phyloP scores from a whole-genome alignment of 257 asterid genomes.

The Solanum ossicruentum region DNA sequence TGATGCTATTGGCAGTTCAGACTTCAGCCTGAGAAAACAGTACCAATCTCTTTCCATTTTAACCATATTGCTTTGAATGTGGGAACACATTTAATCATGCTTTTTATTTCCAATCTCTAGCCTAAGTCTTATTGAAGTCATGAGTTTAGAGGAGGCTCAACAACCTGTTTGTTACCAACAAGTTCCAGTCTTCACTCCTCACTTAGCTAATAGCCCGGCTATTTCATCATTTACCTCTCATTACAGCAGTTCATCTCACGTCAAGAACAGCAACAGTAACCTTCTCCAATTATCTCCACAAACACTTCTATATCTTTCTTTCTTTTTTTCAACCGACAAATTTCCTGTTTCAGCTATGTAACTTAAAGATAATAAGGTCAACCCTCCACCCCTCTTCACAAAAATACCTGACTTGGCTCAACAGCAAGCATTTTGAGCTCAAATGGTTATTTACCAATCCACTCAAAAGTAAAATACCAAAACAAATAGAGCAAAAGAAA shows the following conservation, averaged over 20 bases:
- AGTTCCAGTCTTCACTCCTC: not conserved
- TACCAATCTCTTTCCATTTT: not conserved
- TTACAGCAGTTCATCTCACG: not conserved
- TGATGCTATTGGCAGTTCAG: not conserved
- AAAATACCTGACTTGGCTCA: not conserved
- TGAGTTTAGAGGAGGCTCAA: not conserved
- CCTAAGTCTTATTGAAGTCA: not conserved
- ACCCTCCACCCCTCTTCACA: not conserved
- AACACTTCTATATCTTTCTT: not conserved
- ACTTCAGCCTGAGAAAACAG: not conserved
- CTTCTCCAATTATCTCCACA: not conserved
- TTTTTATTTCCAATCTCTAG: not conserved
- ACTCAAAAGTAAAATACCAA: not conserved
- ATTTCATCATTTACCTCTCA: not conserved
- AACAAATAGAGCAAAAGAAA: not conserved
- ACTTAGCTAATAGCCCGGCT: not conserved
- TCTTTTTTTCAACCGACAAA: not conserved
- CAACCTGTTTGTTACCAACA: not conserved
- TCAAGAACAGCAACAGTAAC: not conserved
- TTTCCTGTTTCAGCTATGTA: not conserved
- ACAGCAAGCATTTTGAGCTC: not conserved
- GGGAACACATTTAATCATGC: not conserved
- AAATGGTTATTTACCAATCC: not conserved
- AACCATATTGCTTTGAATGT: not conserved
- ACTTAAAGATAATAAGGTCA: not conserved